A percentile compares a stretch with the other conserved stretches of the same genome.
These are phyloP conservation scores for Podila clonocystis DNA, from an alignment of 192 early-diverging fungal species.

Conservation along the genomic window DNA sequence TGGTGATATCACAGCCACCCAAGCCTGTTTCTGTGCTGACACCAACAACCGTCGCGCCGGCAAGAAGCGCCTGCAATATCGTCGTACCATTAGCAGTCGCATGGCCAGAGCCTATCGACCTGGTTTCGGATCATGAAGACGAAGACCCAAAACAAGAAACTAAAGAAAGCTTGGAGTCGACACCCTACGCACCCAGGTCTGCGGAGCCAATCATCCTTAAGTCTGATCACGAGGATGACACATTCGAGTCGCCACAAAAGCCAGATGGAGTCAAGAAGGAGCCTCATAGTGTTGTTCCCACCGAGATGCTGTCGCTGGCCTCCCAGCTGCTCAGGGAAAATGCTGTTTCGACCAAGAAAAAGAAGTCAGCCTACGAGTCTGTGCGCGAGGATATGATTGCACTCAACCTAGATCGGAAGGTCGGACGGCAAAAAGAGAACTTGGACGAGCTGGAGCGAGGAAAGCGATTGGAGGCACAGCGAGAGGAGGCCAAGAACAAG, in stretches of 20 bases:
- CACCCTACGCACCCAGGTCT: not conserved
- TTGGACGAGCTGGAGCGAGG: constrained; percentile 25
- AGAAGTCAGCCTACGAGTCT: constrained; percentile 6
- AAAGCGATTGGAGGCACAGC: not conserved
- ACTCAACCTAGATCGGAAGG: constrained; percentile 24
- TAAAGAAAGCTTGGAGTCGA: not conserved
- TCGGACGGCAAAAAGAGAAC: constrained; percentile 34
- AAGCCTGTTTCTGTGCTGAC: not conserved
- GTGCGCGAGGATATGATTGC: constrained; percentile 41
- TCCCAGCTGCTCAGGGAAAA: not conserved
- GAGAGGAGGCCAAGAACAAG: not conserved
- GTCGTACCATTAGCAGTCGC: constrained; percentile 5
- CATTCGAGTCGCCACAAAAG: not conserved
- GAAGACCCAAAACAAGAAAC: not conserved
- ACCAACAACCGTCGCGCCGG: not conserved
- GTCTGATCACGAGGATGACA: not conserved
- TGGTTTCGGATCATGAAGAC: not conserved
- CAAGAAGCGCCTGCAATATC: not conserved
- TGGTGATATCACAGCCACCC: not conserved
- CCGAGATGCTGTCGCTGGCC: not conserved
- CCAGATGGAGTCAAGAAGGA: not conserved
- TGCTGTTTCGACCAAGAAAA: not conserved
- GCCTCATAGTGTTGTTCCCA: not conserved
- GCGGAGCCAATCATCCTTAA: not conserved
- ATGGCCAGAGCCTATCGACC: constrained; percentile 5